Conservation (phyloP, 148 eudicot genomes). For the Bassia scoparia region DNA sequence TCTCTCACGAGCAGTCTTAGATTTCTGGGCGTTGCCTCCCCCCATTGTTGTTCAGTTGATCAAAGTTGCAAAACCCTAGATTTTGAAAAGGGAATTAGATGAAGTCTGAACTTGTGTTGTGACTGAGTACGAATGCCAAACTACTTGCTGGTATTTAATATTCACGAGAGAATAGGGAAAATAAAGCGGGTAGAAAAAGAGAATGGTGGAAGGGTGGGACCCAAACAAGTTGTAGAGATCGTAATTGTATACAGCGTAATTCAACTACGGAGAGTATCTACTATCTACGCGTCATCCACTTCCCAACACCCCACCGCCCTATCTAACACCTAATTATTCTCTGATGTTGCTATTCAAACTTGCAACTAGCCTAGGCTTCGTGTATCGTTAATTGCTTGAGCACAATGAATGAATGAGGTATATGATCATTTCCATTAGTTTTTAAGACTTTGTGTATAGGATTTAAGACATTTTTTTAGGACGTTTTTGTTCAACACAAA, state of each 20-base stretch:
- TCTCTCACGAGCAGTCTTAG: conserved; percentile 77
- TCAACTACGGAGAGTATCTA: no score
- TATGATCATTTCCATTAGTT: no score
- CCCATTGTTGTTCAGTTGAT: conserved; percentile 38
- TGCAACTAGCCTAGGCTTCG: no score
- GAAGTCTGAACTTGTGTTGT: not conserved
- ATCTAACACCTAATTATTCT: not conserved
- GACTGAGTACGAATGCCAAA: no score
- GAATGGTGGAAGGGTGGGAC: not conserved
- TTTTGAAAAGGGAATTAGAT: not conserved
- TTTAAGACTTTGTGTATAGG: no score
- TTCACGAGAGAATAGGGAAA: not conserved
- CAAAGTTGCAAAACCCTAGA: conserved; percentile 16
- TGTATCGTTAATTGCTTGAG: no score
- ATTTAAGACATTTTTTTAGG: no score
- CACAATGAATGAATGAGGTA: no score
- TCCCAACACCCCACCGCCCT: not conserved
- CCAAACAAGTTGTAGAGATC: not conserved
- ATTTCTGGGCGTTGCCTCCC: conserved; percentile 69
- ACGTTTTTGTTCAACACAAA: no score
- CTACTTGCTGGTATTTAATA: no score
- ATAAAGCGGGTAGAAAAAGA: not conserved
- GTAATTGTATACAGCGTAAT: not conserved
- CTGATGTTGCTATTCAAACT: no score
- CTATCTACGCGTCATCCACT: conserved; percentile 1